Base-by-base conservation (phyloP, 331 rosid genomes). In the Telfairia occidentalis region DNA sequence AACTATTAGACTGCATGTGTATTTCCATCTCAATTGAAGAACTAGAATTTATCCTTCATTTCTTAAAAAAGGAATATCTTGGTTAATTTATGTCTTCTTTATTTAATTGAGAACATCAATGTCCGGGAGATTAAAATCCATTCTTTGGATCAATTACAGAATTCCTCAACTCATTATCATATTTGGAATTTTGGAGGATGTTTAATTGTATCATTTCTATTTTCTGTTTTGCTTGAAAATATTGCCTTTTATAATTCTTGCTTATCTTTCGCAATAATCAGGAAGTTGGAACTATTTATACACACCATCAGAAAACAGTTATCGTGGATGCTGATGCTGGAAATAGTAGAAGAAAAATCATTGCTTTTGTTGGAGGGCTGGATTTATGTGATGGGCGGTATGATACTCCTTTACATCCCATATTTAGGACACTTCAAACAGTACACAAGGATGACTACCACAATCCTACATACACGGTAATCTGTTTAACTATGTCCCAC, bases 251-350 rank as follows among this genome's bases (percentile, higher is more conserved):
- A 78, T 71, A n/a, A 46, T 45, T 9, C 71, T 81, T 76, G 55
- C 77, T 69, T 52, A 5, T 78, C 37, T 32, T 80, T 61, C 71
- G 61, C 32, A 48, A 76, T 72, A 78, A 64, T 77, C 91, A 94
- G 98, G 98, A 94, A 87, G 94, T 89, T 37, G 97, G 76, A 79
- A 87, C 98, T 29, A 94, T 94, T 63, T 95, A 95, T 82, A 91
- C 98, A 7, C 98, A 95, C 85, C 98, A 91, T 86, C 98, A 95
- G 87, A 95, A 95, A 85, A 95, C 96, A 35, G 92, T 95, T 29
- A 90, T 91, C 63, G 97, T 91, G 75, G 98, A 95, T 77, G 90
- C 97, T 79, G 96, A 88, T 77, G 92, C 97, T 78, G 98, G 96
- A 73, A 53, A 83, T 82, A 74, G 64, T 77, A 83, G 75, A 80